Evolutionary conservation across 2,329 filamentous ascomycete genomes (phyloP).

Genomic region (Aspergillus melleus): DNA sequence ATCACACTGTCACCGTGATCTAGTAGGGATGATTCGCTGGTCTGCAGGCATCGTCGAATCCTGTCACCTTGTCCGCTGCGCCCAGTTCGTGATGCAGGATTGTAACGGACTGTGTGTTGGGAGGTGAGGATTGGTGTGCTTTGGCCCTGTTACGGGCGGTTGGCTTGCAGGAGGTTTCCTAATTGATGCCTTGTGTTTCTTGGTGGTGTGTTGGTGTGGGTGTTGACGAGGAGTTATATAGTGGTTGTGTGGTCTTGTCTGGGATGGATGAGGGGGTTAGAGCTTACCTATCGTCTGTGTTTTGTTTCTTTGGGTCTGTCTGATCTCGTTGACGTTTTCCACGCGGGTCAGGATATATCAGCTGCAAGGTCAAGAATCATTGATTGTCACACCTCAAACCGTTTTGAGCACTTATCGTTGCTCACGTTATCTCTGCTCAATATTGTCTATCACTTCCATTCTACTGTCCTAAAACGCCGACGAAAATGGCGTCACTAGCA

Average conservation of each 20-base stretch:
- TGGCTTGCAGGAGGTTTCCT: background rate
- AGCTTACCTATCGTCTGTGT: background rate
- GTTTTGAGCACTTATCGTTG: background rate
- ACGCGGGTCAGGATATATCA: background rate
- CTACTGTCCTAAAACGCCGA: background rate
- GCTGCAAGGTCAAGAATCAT: background rate
- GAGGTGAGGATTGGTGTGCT: conserved; percentile 1
- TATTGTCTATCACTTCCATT: background rate
- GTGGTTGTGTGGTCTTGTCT: background rate
- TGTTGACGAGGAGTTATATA: background rate
- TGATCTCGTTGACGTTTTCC: background rate
- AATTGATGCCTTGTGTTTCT: background rate
- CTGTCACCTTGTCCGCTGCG: conserved; percentile 7
- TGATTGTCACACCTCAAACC: background rate
- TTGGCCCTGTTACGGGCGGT: conserved; percentile 9
- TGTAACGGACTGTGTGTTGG: background rate
- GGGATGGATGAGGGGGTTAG: background rate
- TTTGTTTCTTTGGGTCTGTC: background rate
- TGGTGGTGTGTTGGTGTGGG: background rate
- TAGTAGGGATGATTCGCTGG: conserved; percentile 11
- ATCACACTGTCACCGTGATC: conserved; percentile 15
- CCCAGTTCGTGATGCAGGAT: conserved; percentile 9
- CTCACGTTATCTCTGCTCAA: background rate
- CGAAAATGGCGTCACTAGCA: conserved; percentile 4
- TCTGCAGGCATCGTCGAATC: background rate